These are phyloP conservation scores for Fusarium xyrophilum DNA, from an alignment of 2,329 filamentous ascomycete genomes.

Conservation along the genomic window DNA sequence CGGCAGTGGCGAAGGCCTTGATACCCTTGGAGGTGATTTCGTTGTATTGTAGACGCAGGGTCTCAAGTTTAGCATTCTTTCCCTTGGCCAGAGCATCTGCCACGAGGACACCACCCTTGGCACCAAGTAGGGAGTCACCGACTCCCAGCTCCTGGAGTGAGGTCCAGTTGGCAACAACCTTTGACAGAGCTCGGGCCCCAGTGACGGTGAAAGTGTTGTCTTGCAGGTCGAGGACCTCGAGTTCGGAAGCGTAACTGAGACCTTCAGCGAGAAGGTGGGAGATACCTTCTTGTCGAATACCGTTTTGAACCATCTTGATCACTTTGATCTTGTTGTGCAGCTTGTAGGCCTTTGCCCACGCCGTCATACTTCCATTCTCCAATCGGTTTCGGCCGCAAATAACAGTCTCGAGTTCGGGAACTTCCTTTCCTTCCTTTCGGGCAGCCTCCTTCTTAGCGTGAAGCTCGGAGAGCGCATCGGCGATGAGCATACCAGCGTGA, in stretches of 20 bases:
- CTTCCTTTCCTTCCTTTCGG: conserved; percentile 71
- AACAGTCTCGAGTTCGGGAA: conserved; percentile 91
- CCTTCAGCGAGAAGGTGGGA: conserved; percentile 80
- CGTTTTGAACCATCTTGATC: conserved; percentile 98
- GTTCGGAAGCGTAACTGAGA: conserved; percentile 70
- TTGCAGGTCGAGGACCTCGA: conserved; percentile 87
- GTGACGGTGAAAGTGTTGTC: conserved; percentile 94
- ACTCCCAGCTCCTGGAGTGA: conserved; percentile 83
- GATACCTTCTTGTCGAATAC: conserved; percentile 93
- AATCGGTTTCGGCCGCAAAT: conserved; percentile 95
- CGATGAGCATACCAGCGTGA: conserved; percentile 86
- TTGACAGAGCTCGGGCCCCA: conserved; percentile 80
- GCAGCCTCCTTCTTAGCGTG: conserved; percentile 84
- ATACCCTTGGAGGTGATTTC: conserved; percentile 84
- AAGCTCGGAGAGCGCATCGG: conserved; percentile 82
- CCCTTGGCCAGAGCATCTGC: conserved; percentile 76
- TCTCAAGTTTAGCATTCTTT: conserved; percentile 79
- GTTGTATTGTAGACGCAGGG: conserved; percentile 88
- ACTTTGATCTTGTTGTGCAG: conserved; percentile 82
- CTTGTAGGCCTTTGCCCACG: conserved; percentile 88
- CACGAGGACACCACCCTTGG: conserved; percentile 77
- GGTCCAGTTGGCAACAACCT: conserved; percentile 76
- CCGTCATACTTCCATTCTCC: conserved; percentile 94
- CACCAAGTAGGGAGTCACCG: conserved; percentile 84
- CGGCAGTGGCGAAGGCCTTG: conserved; percentile 72